Evolutionary conservation across 257 asterid species (phyloP), one percentile per base, ranked within the genome.

Genomic region (Haberlea rhodopensis): DNA sequence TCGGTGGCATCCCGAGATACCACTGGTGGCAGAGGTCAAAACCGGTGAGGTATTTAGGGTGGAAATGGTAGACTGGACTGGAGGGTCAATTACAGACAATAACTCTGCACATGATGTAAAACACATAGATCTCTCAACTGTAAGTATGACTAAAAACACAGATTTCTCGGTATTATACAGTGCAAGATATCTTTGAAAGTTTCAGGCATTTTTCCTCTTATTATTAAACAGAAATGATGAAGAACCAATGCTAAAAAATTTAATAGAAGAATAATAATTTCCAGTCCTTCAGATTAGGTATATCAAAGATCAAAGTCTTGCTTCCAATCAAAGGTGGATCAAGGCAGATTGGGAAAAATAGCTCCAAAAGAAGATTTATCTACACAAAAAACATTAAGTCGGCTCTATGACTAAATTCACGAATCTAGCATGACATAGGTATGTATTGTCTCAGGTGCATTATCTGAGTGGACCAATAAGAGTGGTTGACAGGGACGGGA

Each of bases 391-490:
- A n/a, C n/a, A n/a, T n/a, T n/a, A n/a, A n/a, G n/a, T n/a, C n/a
- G n/a, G n/a, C n/a, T n/a, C n/a, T n/a, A n/a, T n/a, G n/a, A n/a
- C n/a, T n/a, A n/a, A n/a, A n/a, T n/a, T n/a, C n/a, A n/a, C n/a
- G n/a, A n/a, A n/a, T n/a, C n/a, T 20, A 19, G 54, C 48, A 27
- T 43, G 53, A 32, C 20, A 0, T 65, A 3, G 62, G n/a, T n/a
- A 52, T 54, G 48, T 68, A 40, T 20, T 59, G 55, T 68, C 25
- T 53, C 78, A 92, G 98, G 95, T 85, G 53, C 98, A 92, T 79
- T 89, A 92, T 76, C 85, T 92, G 1, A 89, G 98, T 67, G 98
- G 97, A n/a, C 98, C 98, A 24, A 84, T 89, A 56, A 74, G 85
- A 73, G 85, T 92, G 20, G 87, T 79, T 8, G 98, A 92, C 58